phyloP scores from a whole-genome alignment of 495 filamentous ascomycete species.

The Beverwykella pulmonaria region DNA sequence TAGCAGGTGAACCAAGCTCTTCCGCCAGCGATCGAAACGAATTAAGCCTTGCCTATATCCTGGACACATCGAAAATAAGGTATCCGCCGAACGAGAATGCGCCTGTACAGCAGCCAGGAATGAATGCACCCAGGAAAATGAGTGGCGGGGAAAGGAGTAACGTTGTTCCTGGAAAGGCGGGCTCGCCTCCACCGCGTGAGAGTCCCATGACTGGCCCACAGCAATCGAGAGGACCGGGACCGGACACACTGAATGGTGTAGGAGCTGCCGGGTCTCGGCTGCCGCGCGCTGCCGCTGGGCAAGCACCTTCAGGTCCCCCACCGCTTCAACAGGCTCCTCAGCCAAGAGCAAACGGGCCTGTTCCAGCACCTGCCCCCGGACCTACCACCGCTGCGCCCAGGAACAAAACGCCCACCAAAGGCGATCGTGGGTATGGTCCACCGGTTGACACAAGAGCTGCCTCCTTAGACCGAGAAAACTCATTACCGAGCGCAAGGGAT shows the following conservation, averaged over 20 bases:
- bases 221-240: slow-evolving; percentile 44
- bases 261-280: slow-evolving; percentile 57
- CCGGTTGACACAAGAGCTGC: slow-evolving; percentile 56
- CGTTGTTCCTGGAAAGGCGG: slow-evolving; percentile 29
- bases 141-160: slow-evolving; percentile 33
- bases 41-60: slow-evolving; percentile 83
- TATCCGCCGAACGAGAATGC: slow-evolving; percentile 73
- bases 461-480: slow-evolving; percentile 48
- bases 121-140: slow-evolving; percentile 42
- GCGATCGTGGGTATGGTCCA: slow-evolving; percentile 51
- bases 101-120: slow-evolving; percentile 43
- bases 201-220: slow-evolving; percentile 31
- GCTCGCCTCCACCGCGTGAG: slow-evolving; percentile 19
- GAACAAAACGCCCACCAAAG: slow-evolving; percentile 61
- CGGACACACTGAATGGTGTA: slow-evolving; percentile 39
- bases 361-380: slow-evolving; percentile 2
- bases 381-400: slow-evolving; percentile 33
- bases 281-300: slow-evolving; percentile 67
- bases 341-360: slow-evolving; percentile 57
- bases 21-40: slow-evolving; percentile 77
- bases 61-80: slow-evolving; percentile 93
- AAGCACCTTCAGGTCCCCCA: slow-evolving; percentile 78
- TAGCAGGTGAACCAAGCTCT: slow-evolving; percentile 93
- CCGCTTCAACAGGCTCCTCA: slow-evolving; percentile 84
- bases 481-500: slow-evolving; percentile 59